phyloP scores from a whole-genome alignment of 2,329 filamentous ascomycete species.

The Moelleriella libera region DNA sequence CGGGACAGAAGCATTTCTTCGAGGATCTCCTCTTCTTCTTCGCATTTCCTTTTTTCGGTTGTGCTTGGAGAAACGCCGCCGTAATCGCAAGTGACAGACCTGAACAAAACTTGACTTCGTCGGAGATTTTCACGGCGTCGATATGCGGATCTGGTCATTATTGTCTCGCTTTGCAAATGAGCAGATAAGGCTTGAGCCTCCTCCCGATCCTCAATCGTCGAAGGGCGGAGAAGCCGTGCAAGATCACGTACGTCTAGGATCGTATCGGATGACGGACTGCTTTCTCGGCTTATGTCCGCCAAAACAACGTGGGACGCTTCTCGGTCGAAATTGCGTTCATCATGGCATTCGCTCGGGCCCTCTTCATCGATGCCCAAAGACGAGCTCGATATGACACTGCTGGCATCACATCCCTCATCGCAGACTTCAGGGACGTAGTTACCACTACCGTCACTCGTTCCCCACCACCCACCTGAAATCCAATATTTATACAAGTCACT shows the following conservation, averaged over 20 bases:
- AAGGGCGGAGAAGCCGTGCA: constrained; percentile 69
- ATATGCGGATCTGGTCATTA: constrained; percentile 74
- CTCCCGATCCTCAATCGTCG: constrained; percentile 60
- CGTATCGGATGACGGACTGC: constrained; percentile 45
- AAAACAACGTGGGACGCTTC: constrained; percentile 15
- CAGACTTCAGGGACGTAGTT: constrained; percentile 50
- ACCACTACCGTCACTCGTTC: constrained; percentile 64
- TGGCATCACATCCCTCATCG: constrained; percentile 55
- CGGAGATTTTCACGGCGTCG: constrained; percentile 52
- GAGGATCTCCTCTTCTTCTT: constrained; percentile 46
- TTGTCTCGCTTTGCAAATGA: constrained; percentile 55
- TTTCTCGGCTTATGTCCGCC: constrained; percentile 31
- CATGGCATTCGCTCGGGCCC: constrained; percentile 32
- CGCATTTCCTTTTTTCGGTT: constrained; percentile 30
- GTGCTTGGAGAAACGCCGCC: constrained; percentile 1
- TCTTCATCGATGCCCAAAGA: constrained; percentile 22
- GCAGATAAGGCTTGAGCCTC: constrained; percentile 72
- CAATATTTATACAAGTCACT: constrained; percentile 72
- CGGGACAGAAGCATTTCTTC: constrained; percentile 45
- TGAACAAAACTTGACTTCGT: constrained; percentile 45
- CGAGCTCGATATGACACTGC: constrained; percentile 57
- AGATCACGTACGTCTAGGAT: constrained; percentile 55
- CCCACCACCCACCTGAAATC: constrained; percentile 74
- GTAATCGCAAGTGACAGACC: constrained; percentile 10
- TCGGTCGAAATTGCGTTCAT: constrained; percentile 36